Base-by-base conservation (phyloP, 169 alveolate genomes). In the Eimeria nieschulzi region DNA sequence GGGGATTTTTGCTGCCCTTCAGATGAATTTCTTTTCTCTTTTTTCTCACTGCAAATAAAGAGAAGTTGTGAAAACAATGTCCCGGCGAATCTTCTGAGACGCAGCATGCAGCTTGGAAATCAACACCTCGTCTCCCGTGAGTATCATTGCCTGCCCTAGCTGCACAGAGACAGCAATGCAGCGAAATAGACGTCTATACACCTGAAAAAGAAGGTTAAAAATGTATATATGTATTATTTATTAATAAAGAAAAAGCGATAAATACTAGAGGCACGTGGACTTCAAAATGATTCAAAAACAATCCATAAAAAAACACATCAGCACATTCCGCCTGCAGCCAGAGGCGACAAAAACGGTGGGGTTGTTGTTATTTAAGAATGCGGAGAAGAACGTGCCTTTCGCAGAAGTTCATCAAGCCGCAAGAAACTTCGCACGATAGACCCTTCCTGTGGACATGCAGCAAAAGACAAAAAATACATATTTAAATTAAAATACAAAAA, bases 31-130 rank as follows among this genome's bases (percentile, higher is more conserved):
- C 46, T 33, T 33, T 0, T 33, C 46, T 33, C 46, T 33, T 33
- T 33, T 3, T 33, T 33, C 46, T 84, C 33, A 91, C 71, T 96
- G 95, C 78, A 97, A 93, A 72, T 98, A 98, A 25, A 98, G 96
- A 59, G 99, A 97, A n/a, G 98, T 96, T 84, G 98, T 96, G 83
- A 98, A 98, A 6, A 98, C 97, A 55, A 98, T 98, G 94, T 98
- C 99, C 71, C 99, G 94, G 55, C 97, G 95, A 76, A 98, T 96
- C 56, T 96, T 94, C 26, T 92, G 93, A 51, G 97, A 93, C n/a
- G 98, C 97, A 55, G 87, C 88, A 51, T 96, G 97, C 59, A 97
- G 92, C 68, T 96, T 96, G 17, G 94, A 92, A 15, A 96, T 96
- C 80, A 98, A 87, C 59, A 91, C 96, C 56, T 79, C 93, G 88